Evolutionary conservation across 176 grass and related monocot genomes (phyloP), one percentile per base, ranked within the genome.

Genomic region (Microstegium vimineum): DNA sequence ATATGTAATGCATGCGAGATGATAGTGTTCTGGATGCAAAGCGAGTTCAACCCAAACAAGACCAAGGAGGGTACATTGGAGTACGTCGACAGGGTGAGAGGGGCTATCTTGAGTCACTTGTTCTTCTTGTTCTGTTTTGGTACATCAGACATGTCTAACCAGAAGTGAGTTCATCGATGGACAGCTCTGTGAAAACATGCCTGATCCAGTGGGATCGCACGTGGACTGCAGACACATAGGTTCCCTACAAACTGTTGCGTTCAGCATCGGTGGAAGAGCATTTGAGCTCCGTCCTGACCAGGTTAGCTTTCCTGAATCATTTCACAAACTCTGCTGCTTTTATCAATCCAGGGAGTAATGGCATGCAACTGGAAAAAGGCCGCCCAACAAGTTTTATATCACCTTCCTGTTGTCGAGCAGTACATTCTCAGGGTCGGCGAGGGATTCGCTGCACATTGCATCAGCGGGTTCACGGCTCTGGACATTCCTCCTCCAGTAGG

Each of bases 11-110:
- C 93, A 5, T 98, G 96, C 31, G 90, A 98, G 85, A 95, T 91
- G 92, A 74, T 87, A 74, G 87, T 90, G 46, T 82, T 75, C 3
- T 98, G 95, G 95, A 95, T 93, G 95, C 92, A 91, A 60, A 93
- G 92, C 60, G 82, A 95, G 20, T 62, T 95, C 25, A 78, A 57
- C 66, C 84, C 86, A 68, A 98, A 98, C 82, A 68, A 77, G 52
- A 95, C 89, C 22, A 84, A 86, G 72, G 92, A 95, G 13, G 75
- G 67, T 34, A 89, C 80, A 11, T 15, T 98, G 67, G 78, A 85
- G 42, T 95, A 98, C 49, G 90, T 83, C 28, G 73, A 88, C 62
- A 78, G 87, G 76, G 95, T 98, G 71, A 88, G 38, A 28, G 79
- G 5, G 40, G 13, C 42, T 43, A 43, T 72, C 20, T 40, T 28